These are phyloP conservation scores for Tolypocladium amazonense DNA, from an alignment of 2,329 filamentous ascomycete species.

Conservation along the genomic window DNA sequence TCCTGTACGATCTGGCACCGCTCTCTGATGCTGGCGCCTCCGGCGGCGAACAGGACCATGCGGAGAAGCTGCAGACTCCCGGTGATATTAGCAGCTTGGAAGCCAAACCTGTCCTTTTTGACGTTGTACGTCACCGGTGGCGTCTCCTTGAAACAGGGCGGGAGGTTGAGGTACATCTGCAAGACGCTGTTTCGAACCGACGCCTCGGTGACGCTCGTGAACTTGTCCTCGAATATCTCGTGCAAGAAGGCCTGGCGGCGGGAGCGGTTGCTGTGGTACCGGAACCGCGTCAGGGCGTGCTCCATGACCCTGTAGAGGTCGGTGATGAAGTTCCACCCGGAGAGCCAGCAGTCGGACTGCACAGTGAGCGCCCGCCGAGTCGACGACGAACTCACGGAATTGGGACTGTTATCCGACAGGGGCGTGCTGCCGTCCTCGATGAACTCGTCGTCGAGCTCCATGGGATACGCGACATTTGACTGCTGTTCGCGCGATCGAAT, in stretches of 20 bases:
- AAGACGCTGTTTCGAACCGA: constrained; percentile 11
- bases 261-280: constrained; percentile 7
- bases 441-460: constrained; percentile 29
- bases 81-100: constrained; percentile 25
- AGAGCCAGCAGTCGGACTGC: constrained; percentile 30
- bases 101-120: constrained; percentile 19
- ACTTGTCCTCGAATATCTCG: constrained; percentile 11
- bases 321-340: constrained; percentile 47
- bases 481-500: constrained; percentile 12
- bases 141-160: constrained; percentile 16
- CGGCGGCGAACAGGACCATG: constrained; percentile 18
- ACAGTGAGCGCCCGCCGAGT: constrained; percentile 1
- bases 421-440: constrained; percentile 16
- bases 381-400: constrained; percentile 1
- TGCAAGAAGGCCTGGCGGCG: constrained; percentile 7
- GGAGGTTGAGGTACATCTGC: constrained; percentile 15
- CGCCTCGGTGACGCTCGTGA: constrained; percentile 6
- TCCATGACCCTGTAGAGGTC: constrained; percentile 46
- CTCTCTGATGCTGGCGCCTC: constrained; percentile 14
- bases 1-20: constrained; percentile 18
- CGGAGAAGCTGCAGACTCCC: constrained; percentile 21
- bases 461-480: constrained; percentile 12
- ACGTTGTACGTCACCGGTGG: constrained; percentile 13
- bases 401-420: background rate
- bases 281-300: constrained; percentile 27